Evolutionary conservation across 331 rosid species (phyloP).

Genomic region (Quercus lobata): DNA sequence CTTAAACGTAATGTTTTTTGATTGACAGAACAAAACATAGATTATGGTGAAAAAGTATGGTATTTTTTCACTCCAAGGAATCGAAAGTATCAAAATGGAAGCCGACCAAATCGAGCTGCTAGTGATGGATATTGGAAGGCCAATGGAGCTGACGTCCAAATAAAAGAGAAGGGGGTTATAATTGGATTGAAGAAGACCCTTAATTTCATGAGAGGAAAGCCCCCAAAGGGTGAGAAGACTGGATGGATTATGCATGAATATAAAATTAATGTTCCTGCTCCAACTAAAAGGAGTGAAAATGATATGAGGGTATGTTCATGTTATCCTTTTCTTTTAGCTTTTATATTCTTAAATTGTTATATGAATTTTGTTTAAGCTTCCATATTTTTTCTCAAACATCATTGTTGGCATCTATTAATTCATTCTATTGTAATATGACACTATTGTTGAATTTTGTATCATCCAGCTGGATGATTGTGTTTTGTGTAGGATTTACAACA

Average conservation of each 20-base stretch:
- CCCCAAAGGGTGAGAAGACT: background rate
- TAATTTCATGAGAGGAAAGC: background rate
- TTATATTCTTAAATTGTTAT: too few species aligned
- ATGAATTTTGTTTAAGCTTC: too few species aligned
- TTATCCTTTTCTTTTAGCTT: too few species aligned
- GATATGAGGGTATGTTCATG: background rate
- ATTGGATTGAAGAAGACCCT: background rate
- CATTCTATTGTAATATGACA: too few species aligned
- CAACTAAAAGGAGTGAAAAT: background rate
- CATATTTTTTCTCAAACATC: too few species aligned
- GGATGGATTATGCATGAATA: constrained; percentile 20
- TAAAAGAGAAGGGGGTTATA: background rate
- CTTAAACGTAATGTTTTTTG: too few species aligned
- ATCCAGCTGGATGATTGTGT: too few species aligned
- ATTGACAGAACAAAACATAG: too few species aligned
- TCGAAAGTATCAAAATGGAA: background rate
- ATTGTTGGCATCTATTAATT: too few species aligned
- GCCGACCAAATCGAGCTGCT: background rate
- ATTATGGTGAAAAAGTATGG: background rate
- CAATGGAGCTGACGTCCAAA: background rate
- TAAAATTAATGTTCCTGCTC: background rate
- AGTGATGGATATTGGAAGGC: constrained; percentile 15
- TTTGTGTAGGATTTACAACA: too few species aligned
- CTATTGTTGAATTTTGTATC: too few species aligned
- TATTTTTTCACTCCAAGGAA: constrained; percentile 9